These are phyloP conservation scores for Tetracladium marchalianum DNA, from an alignment of 495 filamentous ascomycete genomes.

Conservation along the genomic window DNA sequence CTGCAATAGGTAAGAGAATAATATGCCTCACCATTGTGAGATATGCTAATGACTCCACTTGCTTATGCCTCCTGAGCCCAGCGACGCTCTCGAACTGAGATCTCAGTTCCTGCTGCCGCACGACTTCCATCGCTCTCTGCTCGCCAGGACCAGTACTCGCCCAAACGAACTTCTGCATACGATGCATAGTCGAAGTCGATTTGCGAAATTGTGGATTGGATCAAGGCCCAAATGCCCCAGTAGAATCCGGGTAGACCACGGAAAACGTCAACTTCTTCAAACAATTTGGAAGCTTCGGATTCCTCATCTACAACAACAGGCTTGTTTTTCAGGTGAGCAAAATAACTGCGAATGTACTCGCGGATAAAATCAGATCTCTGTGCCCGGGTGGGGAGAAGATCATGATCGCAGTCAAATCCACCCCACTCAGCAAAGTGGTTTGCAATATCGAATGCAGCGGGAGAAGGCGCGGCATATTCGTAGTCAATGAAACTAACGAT, in stretches of 20 bases:
- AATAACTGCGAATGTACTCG: slow-evolving; percentile 65
- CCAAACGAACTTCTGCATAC: slow-evolving; percentile 79
- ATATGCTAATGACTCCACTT: not conserved
- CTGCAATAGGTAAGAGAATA: too few relatives aligned
- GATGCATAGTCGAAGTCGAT: slow-evolving; percentile 96
- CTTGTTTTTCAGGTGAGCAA: slow-evolving; percentile 23
- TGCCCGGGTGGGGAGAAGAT: slow-evolving; percentile 65
- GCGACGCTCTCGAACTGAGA: slow-evolving; percentile 66
- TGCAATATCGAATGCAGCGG: slow-evolving; percentile 95
- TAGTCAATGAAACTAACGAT: slow-evolving; percentile 91
- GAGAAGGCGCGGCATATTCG: slow-evolving; percentile 89
- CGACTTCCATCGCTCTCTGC: slow-evolving; percentile 55
- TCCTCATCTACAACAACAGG: slow-evolving; percentile 38
- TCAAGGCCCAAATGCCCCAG: slow-evolving; percentile 93
- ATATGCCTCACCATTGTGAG: not conserved
- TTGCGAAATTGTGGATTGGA: slow-evolving; percentile 88
- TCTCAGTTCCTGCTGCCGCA: slow-evolving; percentile 44
- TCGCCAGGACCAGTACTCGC: slow-evolving; percentile 96
- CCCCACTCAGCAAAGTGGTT: slow-evolving; percentile 99
- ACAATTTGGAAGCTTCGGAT: slow-evolving; percentile 49
- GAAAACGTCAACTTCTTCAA: slow-evolving; percentile 75
- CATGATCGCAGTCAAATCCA: slow-evolving; percentile 90
- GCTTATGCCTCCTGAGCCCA: slow-evolving; percentile 55
- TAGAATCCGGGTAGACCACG: slow-evolving; percentile 81
- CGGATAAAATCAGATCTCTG: slow-evolving; percentile 74